Base-by-base conservation (phyloP, 129 eudicot species). In the Gnaphalium uliginosum region DNA sequence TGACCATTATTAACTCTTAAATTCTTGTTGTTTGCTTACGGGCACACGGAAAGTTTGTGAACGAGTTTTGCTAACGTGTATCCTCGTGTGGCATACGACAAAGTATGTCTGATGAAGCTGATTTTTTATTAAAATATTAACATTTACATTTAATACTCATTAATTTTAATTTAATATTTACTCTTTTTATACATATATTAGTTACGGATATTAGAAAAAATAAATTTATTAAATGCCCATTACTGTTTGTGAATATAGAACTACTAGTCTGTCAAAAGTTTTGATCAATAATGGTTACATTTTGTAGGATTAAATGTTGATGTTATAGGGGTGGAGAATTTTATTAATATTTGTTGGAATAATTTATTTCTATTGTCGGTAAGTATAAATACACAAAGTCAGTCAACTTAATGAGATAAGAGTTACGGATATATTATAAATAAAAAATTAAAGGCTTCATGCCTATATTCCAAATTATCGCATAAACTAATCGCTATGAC, bases 331-430 rank as follows among this genome's bases (percentile, higher is more conserved):
- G 17, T 6, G 14, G 39, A 17, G 8, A 37, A 29, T 51, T 71
- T 18, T 71, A 6, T n/a, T n/a, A 69, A 26, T 24, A 24, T 39
- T 39, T 9, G 22, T 8, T 18, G 15, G 14, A 62, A 41, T 74
- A 62, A n/a, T 26, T 58, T 73, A 59, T 10, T 41, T 73, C 13
- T 24, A 25, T 18, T 73, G 69, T 60, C 78, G 63, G 78, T 62
- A 43, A 19, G 26, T 75, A 21, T 63, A 50, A 27, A 53, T 50
- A 75, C 72, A 65, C 53, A 48, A 75, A 64, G 35, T 30, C 72
- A 72, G 67, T 72, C 76, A 72, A 72, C 67, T 13, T 33, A 57
- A 29, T 57, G 67, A 32, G 51, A 43, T 43, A 43, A 43, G 51
- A 43, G 4, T 43, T 11, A 43, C 2, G 51, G 5, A 43, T 11